Percentiles rank a stretch among this genome's conserved stretches.
phyloP scores from a whole-genome alignment of 192 early-diverging fungal genomes.

The Coemansia sp. region DNA sequence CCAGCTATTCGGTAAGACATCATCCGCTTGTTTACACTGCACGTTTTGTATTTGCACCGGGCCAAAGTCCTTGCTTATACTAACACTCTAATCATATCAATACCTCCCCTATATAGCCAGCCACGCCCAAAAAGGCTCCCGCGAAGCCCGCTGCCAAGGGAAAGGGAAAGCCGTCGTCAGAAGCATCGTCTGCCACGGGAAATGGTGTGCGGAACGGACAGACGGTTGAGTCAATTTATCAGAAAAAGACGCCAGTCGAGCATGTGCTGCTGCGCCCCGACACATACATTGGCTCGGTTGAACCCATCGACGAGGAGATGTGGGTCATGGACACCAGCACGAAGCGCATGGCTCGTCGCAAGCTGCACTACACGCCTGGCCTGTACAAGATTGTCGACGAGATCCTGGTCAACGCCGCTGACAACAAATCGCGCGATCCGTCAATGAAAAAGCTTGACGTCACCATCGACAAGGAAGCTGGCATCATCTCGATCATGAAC shows the following conservation, averaged over 20 bases:
- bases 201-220: conserved; percentile 21
- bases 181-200: background rate
- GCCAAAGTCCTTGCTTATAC: background rate
- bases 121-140: conserved; percentile 17
- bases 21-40: too few species aligned
- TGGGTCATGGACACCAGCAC: conserved; percentile 81
- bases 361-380: conserved; percentile 79
- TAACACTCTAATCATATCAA: background rate
- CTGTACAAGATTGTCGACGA: conserved; percentile 99
- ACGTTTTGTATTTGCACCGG: too few species aligned
- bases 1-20: conserved; percentile 8
- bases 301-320: conserved; percentile 72
- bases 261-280: conserved; percentile 94
- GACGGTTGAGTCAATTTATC: conserved; percentile 85
- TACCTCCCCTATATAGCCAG: conserved; percentile 24
- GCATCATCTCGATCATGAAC: conserved; percentile 85
- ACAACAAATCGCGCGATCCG: conserved; percentile 90
- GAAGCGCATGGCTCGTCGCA: conserved; percentile 62
- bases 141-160: background rate
- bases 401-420: conserved; percentile 94
- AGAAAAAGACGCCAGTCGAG: conserved; percentile 93
- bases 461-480: conserved; percentile 77
- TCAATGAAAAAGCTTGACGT: conserved; percentile 85
- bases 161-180: background rate
- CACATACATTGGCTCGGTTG: conserved; percentile 93